These are phyloP conservation scores for Mycena epipterygia DNA, from an alignment of 768 basidiomycete genomes.

Conservation along the genomic window DNA sequence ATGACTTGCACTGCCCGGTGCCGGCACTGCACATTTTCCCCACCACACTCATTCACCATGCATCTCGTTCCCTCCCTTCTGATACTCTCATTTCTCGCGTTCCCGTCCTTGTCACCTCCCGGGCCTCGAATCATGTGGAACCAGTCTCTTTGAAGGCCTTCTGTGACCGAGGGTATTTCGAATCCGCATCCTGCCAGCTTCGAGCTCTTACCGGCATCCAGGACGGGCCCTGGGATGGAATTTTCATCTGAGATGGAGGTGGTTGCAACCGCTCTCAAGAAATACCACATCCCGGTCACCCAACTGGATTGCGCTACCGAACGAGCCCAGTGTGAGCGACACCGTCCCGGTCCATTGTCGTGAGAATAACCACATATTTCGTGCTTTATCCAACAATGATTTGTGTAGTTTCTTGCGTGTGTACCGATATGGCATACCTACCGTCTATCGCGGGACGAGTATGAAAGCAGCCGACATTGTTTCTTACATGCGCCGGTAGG, in stretches of 20 bases:
- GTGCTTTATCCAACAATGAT: neutral
- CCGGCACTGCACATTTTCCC: neutral
- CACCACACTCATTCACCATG: neutral
- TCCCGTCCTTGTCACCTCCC: neutral
- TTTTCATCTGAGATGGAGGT: neutral
- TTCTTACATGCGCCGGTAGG: neutral
- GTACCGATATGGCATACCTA: neutral
- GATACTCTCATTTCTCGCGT: neutral
- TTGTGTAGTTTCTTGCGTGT: neutral
- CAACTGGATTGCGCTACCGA: neutral
- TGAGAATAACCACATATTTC: neutral
- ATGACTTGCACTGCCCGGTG: neutral
- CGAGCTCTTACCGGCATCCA: neutral
- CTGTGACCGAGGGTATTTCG: neutral
- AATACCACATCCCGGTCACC: neutral
- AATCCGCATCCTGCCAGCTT: neutral
- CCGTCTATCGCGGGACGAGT: neutral
- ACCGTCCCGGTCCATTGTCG: neutral
- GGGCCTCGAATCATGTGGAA: neutral
- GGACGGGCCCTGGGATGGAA: neutral
- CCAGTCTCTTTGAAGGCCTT: neutral
- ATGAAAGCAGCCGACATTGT: conserved; percentile 2
- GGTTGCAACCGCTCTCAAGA: neutral
- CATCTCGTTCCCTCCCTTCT: neutral
- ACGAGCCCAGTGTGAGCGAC: neutral